Conservation (phyloP, 116 monocot species). For the Posidonia oceanica region DNA sequence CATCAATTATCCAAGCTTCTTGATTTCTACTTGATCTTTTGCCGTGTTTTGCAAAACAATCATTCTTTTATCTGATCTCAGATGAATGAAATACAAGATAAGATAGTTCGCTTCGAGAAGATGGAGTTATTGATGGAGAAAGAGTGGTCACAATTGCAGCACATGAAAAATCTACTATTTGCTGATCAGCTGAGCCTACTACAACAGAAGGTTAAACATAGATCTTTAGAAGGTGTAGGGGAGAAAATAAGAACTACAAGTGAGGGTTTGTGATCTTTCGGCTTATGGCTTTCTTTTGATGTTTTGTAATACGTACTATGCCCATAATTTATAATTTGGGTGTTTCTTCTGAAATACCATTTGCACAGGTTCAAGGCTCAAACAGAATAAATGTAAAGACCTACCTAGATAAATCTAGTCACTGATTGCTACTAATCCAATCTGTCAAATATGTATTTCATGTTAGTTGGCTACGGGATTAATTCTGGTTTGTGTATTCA, state of each 20-base stretch:
- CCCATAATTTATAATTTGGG: no score
- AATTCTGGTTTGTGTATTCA: no score
- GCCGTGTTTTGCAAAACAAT: background rate
- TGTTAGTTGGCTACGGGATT: no score
- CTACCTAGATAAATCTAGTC: no score
- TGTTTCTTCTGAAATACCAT: no score
- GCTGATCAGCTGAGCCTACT: slow-evolving; percentile 50
- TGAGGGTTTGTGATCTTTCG: no score
- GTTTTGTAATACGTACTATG: no score
- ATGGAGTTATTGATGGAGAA: slow-evolving; percentile 66
- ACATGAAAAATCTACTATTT: slow-evolving; percentile 49
- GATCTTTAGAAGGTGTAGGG: background rate
- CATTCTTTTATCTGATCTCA: slow-evolving; percentile 13
- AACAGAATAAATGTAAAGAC: no score
- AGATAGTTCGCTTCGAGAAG: slow-evolving; percentile 58
- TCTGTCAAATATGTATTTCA: no score
- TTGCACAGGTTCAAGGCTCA: no score
- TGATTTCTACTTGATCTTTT: background rate
- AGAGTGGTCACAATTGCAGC: slow-evolving; percentile 47
- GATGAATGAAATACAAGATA: slow-evolving; percentile 87
- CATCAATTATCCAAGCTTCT: background rate
- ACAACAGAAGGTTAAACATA: slow-evolving; percentile 22
- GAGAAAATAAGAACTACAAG: background rate
- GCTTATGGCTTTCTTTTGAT: no score
- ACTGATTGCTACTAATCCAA: no score